Evolutionary conservation across 1,284 basidiomycete species (phyloP).

Genomic region (Coniophora puteana): DNA sequence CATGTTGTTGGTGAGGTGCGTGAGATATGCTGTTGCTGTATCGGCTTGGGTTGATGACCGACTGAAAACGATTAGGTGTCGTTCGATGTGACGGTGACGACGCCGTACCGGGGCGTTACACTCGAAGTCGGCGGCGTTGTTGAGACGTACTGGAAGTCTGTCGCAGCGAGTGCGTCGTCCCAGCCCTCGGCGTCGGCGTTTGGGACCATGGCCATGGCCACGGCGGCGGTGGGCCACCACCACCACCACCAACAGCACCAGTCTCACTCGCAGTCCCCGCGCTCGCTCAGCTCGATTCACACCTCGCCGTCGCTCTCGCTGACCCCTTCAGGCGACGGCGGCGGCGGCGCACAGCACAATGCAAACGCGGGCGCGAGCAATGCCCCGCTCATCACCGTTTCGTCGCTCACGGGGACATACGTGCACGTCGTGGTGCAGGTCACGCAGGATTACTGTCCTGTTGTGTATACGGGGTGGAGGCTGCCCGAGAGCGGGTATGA

Average conservation of each 20-base stretch:
- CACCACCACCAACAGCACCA: background rate
- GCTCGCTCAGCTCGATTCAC: slow-evolving; percentile 47
- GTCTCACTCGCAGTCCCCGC: slow-evolving; percentile 32
- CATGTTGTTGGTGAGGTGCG: slow-evolving; percentile 91
- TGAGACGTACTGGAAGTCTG: slow-evolving; percentile 97
- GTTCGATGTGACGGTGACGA: slow-evolving; percentile 87
- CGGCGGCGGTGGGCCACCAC: slow-evolving; percentile 14
- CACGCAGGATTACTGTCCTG: slow-evolving; percentile 86
- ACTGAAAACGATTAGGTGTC: slow-evolving; percentile 54
- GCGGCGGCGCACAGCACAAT: too few relatives aligned
- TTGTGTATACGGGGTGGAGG: slow-evolving; percentile 70
- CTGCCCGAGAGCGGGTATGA: slow-evolving; percentile 77
- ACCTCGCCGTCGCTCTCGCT: slow-evolving; percentile 64
- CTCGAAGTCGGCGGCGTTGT: slow-evolving; percentile 95
- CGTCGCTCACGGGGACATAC: slow-evolving; percentile 87
- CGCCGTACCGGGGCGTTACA: slow-evolving; percentile 89
- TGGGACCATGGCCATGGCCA: slow-evolving; percentile 24
- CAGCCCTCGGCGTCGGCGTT: slow-evolving; percentile 43
- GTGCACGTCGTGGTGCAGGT: slow-evolving; percentile 88
- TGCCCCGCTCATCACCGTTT: slow-evolving; percentile 66
- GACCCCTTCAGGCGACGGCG: slow-evolving; percentile 33
- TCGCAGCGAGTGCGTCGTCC: too few relatives aligned
- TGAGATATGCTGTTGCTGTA: slow-evolving; percentile 5
- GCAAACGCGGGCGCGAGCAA: slow-evolving; percentile 24
- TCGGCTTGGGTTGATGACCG: slow-evolving; percentile 8